Evolutionary conservation across 2,329 filamentous ascomycete genomes (phyloP).

Genomic region (Biscogniauxia mediterranea): DNA sequence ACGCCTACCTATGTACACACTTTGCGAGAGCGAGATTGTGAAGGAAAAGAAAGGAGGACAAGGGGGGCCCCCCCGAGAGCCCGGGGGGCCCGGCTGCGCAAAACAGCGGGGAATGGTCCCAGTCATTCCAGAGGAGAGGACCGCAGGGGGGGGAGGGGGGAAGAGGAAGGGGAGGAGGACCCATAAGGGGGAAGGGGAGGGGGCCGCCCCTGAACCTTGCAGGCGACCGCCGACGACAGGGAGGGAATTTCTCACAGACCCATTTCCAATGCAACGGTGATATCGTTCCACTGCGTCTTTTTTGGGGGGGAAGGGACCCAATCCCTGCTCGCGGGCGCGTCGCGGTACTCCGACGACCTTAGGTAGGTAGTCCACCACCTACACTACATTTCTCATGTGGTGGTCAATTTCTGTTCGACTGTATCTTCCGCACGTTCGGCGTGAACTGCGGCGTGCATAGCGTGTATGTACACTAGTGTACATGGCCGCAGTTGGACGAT

Average conservation of each 20-base stretch:
- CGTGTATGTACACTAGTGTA: too few species aligned
- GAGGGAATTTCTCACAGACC: constrained; percentile 4
- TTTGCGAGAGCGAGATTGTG: neutral
- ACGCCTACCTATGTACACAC: too few species aligned
- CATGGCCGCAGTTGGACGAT: too few species aligned
- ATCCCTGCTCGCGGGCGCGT: neutral
- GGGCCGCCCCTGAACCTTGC: constrained; percentile 19
- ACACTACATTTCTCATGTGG: neutral
- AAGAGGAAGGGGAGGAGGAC: neutral
- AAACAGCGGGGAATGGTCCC: constrained; percentile 5
- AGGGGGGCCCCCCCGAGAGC: neutral
- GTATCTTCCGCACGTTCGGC: neutral
- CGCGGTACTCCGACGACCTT: neutral
- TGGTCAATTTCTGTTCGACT: neutral
- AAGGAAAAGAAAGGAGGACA: neutral
- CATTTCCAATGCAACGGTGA: constrained; percentile 17
- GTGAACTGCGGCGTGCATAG: neutral
- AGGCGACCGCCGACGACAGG: constrained; percentile 9
- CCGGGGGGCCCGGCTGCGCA: constrained; percentile 1
- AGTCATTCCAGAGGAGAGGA: constrained; percentile 3
- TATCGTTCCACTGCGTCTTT: constrained; percentile 20
- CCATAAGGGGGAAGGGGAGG: neutral
- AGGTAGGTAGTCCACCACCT: too few species aligned
- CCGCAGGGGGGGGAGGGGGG: constrained; percentile 3
- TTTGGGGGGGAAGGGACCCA: neutral